phyloP scores from a whole-genome alignment of 306 rosid genomes.

The Ormosia semicastrata region DNA sequence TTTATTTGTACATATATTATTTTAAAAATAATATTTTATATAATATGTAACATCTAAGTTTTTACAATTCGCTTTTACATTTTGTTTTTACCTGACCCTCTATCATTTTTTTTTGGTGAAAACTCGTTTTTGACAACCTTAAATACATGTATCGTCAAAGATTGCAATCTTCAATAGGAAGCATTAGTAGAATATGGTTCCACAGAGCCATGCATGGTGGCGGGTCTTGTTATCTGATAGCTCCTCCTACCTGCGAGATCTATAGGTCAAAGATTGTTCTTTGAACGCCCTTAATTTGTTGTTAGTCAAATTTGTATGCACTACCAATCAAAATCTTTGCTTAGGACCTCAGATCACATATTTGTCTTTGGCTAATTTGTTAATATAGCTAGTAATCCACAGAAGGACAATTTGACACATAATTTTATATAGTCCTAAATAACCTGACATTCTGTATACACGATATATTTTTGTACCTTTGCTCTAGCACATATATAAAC shows the following conservation, averaged over 20 bases:
- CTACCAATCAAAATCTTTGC: conserved; percentile 34
- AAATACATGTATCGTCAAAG: conserved; percentile 29
- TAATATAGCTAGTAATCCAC: neutral
- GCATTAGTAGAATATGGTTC: conserved; percentile 26
- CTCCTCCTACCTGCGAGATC: conserved; percentile 56
- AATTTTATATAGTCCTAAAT: neutral
- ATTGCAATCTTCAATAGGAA: conserved; percentile 28
- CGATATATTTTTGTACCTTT: neutral
- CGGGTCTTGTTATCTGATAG: conserved; percentile 44
- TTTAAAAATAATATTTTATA: too few species aligned
- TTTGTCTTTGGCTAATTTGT: conserved; percentile 33
- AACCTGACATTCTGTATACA: conserved; percentile 13
- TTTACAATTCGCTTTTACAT: too few species aligned
- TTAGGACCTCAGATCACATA: conserved; percentile 30
- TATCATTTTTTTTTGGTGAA: too few species aligned
- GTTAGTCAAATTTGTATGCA: conserved; percentile 23
- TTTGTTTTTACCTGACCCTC: too few species aligned
- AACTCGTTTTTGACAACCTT: too few species aligned
- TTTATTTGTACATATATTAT: too few species aligned
- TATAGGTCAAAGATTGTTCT: conserved; percentile 64
- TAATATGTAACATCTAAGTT: too few species aligned
- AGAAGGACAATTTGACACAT: neutral
- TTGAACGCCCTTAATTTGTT: conserved; percentile 34
- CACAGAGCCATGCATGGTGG: conserved; percentile 37
- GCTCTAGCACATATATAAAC: neutral